phyloP scores from a whole-genome alignment of 2,329 filamentous ascomycete genomes.

The Simplicillium aogashimaense region DNA sequence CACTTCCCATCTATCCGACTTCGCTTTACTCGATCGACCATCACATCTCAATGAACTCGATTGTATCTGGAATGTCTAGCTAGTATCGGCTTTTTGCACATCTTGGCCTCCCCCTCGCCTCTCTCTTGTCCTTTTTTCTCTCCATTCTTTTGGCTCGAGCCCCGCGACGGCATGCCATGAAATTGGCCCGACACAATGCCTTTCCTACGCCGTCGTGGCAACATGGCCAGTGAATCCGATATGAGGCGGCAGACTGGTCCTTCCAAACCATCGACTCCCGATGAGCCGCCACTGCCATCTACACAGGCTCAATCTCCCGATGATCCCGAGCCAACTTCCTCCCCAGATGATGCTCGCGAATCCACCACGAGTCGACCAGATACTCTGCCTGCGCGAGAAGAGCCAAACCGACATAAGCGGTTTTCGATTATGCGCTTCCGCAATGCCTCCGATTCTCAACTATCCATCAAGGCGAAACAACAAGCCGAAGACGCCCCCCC shows the following conservation, averaged over 20 bases:
- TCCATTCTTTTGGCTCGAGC: no score
- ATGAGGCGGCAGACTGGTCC: slow-evolving; percentile 42
- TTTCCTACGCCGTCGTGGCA: slow-evolving; percentile 52
- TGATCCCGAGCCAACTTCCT: no score
- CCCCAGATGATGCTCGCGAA: slow-evolving; percentile 2
- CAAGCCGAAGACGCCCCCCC: slow-evolving; percentile 49
- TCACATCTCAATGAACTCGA: no score
- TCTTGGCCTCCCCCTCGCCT: no score
- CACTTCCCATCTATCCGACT: no score
- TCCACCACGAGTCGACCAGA: slow-evolving; percentile 24
- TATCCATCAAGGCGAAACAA: slow-evolving; percentile 66
- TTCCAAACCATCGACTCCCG: slow-evolving; percentile 17
- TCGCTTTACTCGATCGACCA: no score
- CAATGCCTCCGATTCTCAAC: slow-evolving; percentile 86
- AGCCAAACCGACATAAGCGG: slow-evolving; percentile 46
- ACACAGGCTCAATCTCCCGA: slow-evolving; percentile 7
- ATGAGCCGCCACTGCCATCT: slow-evolving; percentile 16
- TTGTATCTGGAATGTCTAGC: no score
- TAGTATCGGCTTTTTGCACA: no score
- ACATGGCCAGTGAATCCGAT: slow-evolving; percentile 48
- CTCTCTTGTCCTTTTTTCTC: no score
- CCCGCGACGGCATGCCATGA: no score
- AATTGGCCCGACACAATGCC: slow-evolving; percentile 32
- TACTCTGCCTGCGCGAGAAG: slow-evolving; percentile 43
- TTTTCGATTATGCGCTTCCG: slow-evolving; percentile 73